Base-by-base conservation (phyloP, 2,329 filamentous ascomycete species). In the Pseudogymnoascus sp. region DNA sequence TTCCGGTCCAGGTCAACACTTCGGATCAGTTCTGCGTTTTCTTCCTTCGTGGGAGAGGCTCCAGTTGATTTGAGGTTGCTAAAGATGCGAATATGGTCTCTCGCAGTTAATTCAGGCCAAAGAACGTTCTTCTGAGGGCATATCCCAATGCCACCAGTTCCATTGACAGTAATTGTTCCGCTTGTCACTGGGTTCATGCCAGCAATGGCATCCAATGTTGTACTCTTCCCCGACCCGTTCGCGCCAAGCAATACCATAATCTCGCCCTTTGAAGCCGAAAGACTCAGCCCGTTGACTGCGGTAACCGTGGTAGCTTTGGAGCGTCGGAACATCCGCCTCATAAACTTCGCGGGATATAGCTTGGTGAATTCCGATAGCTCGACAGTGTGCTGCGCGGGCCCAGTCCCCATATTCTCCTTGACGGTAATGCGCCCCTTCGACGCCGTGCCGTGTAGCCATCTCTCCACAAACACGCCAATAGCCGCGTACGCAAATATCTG, bases 61-160 rank as follows among this genome's bases (percentile, higher is more conserved):
- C 77, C 76, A 0, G 83, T 82, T 0, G 88, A 83, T 72, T 97
- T 97, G 60, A 97, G 80, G 53, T 82, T 81, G 73, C 95, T 93
- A 78, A 96, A 96, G 60, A 96, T 90, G 9, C 78, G 77, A 15
- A 96, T 85, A 70, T 96, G 93, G 74, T 96, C 91, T 70, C 87
- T 84, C 0, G 96, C 91, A 0, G 90, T 96, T 63, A 97, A 77
- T 64, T 92, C 87, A 69, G 93, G 89, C 92, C 93, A 97, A 33
- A 97, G 82, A 5, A 97, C 93, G 69, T 97, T 97, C 79, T 93
- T 93, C 73, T 97, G 93, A 0, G 93, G 93, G 64, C 91, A 93
- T 44, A 96, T 87, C 13, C 93, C 93, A 19, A 97, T 82, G 0
- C 90, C 91, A 9, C 90, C 90, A 9, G 85, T 87, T 0, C 87